Evolutionary conservation across 1,284 basidiomycete species (phyloP), one percentile per base, ranked within the genome.

Genomic region (Pterulicium gracile): DNA sequence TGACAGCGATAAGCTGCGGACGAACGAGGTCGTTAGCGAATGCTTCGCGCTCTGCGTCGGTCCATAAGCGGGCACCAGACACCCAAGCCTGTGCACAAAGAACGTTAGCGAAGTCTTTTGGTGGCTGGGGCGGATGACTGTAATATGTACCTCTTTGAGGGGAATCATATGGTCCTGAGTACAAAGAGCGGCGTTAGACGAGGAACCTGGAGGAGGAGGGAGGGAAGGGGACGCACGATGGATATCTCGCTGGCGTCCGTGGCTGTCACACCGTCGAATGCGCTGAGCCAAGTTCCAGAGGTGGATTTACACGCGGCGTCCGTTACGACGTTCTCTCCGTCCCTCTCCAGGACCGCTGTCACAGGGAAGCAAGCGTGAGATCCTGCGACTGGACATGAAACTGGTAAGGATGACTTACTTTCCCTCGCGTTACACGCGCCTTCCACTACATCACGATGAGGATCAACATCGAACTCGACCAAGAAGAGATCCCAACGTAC

Each of bases 121-220:
- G n/a, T n/a, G n/a, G n/a, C n/a, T n/a, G n/a, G n/a, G n/a, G n/a
- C n/a, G n/a, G n/a, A n/a, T n/a, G n/a, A n/a, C n/a, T n/a, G n/a
- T n/a, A n/a, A n/a, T n/a, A n/a, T n/a, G n/a, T n/a, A 65, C 68
- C 60, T 74, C 73, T 52, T 73, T 75, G 46, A 75, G 55, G 4
- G 74, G 73, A 3, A 75, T 67, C 18, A 76, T 24, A 49, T 75
- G 73, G 52, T 75, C 73, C 72, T 75, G 40, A n/a, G n/a, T n/a
- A n/a, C n/a, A n/a, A n/a, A n/a, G n/a, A 42, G 35, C 24, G n/a
- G 4, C 13, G 34, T 42, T 24, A 35, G 5, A 44, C 10, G 15
- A 21, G n/a, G 24, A 19, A 22, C 17, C 27, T 17, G 23, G 21
- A 3, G 19, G 24, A 24, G 40, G 24, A 42, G 24, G 42, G 19